These are phyloP conservation scores for Elsinoe perseae DNA, from an alignment of 2,329 filamentous ascomycete species.

Conservation along the genomic window DNA sequence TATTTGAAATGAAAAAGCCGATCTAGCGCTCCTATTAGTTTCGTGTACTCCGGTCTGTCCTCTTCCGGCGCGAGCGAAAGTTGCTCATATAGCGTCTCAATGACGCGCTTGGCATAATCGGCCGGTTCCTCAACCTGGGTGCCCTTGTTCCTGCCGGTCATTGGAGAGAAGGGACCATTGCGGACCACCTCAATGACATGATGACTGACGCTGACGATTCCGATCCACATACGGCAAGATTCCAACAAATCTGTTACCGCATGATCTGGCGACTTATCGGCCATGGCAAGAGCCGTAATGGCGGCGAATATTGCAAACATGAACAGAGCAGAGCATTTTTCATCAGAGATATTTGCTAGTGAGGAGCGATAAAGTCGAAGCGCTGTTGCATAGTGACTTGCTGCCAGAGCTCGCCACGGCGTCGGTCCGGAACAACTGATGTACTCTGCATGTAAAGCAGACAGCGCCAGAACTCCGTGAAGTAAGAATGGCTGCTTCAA, in stretches of 20 bases:
- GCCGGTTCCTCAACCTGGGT: not conserved
- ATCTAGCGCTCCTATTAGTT: not conserved
- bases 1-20: not conserved
- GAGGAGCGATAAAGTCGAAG: not conserved
- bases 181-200: not conserved
- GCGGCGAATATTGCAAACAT: constrained; percentile 5
- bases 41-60: not conserved
- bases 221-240: not conserved
- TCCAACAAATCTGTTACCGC: not conserved
- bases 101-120: not conserved
- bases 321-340: constrained; percentile 1
- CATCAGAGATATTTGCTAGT: not conserved
- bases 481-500: constrained; percentile 4
- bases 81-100: not conserved
- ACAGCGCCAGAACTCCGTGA: not conserved
- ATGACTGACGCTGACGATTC: constrained; percentile 3
- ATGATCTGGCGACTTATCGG: not conserved
- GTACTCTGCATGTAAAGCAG: not conserved
- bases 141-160: not conserved
- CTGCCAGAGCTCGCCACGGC: not conserved
- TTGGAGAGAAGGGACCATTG: not conserved
- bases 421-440: not conserved
- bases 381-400: not conserved
- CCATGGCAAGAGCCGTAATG: not conserved
- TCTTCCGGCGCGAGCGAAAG: not conserved